Conservation (phyloP, 768 basidiomycete genomes). For the Gloeophyllum trabeum region DNA sequence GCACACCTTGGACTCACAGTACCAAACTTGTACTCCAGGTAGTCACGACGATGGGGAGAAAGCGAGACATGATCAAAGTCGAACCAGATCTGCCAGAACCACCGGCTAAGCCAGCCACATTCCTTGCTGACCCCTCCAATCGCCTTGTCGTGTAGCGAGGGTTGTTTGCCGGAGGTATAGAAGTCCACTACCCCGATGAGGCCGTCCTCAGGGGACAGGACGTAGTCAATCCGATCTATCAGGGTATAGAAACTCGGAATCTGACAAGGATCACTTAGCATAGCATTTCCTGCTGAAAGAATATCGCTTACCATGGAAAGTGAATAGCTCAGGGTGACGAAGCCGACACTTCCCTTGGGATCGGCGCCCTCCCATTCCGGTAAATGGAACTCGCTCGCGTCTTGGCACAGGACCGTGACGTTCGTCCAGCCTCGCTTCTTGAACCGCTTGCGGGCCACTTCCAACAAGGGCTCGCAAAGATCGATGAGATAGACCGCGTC, state of each 20-base stretch:
- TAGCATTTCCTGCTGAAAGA: constrained; percentile 16
- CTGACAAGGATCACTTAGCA: constrained; percentile 15
- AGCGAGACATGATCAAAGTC: constrained; percentile 34
- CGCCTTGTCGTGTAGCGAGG: constrained; percentile 44
- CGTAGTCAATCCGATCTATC: constrained; percentile 55
- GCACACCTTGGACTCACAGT: constrained; percentile 42
- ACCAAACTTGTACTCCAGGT: constrained; percentile 71
- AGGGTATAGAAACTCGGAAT: constrained; percentile 56
- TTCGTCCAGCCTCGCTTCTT: constrained; percentile 61
- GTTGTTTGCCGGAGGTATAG: constrained; percentile 47
- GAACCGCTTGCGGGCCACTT: constrained; percentile 61
- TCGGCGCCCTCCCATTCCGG: constrained; percentile 46
- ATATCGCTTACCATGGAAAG: constrained; percentile 33
- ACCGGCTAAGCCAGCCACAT: constrained; percentile 54
- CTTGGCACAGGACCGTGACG: constrained; percentile 60
- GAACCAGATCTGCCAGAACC: constrained; percentile 76
- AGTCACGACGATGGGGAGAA: constrained; percentile 49
- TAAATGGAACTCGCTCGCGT: constrained; percentile 55
- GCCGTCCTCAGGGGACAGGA: constrained; percentile 48
- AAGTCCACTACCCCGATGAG: constrained; percentile 65
- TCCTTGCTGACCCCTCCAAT: constrained; percentile 48
- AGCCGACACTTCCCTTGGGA: constrained; percentile 40
- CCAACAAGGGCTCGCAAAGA: constrained; percentile 59
- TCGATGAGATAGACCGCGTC: constrained; percentile 66
- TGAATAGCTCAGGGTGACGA: constrained; percentile 26